Conservation (phyloP, 2,329 filamentous ascomycete genomes). For the Immersiporthe knoxdaviesiana region DNA sequence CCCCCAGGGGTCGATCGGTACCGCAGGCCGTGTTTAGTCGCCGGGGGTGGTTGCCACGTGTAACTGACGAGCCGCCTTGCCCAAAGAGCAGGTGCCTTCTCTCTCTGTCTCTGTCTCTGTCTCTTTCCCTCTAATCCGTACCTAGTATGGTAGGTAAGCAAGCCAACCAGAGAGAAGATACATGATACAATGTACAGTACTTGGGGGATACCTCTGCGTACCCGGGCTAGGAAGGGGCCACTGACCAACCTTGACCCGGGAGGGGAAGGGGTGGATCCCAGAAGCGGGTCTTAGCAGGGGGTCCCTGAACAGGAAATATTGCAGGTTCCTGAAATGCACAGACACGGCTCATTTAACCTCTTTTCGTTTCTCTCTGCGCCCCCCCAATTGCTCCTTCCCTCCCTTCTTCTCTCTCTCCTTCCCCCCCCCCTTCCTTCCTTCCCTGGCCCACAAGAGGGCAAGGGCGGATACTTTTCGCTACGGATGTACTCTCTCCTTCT, state of each 20-base stretch:
- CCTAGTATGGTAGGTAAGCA: no score
- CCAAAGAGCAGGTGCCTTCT: constrained; percentile 11
- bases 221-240: not conserved
- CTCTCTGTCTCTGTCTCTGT: no score
- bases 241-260: not conserved
- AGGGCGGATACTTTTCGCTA: not conserved
- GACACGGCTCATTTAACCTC: constrained; percentile 22
- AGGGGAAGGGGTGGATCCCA: not conserved
- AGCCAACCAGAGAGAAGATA: not conserved
- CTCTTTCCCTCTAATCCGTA: no score
- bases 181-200: not conserved
- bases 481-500: not conserved
- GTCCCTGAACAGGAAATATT: not conserved
- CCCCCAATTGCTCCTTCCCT: no score
- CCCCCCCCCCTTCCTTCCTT: not conserved
- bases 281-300: not conserved
- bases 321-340: constrained; percentile 14
- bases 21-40: constrained; percentile 1
- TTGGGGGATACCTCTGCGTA: not conserved
- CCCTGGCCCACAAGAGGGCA: not conserved
- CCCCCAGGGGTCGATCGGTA: not conserved
- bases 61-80: constrained; percentile 8
- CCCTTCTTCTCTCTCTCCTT: no score
- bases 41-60: constrained; percentile 9
- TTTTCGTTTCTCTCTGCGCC: not conserved